phyloP scores from a whole-genome alignment of 108 stramenopile genomes.

The Fistulifera solaris region DNA sequence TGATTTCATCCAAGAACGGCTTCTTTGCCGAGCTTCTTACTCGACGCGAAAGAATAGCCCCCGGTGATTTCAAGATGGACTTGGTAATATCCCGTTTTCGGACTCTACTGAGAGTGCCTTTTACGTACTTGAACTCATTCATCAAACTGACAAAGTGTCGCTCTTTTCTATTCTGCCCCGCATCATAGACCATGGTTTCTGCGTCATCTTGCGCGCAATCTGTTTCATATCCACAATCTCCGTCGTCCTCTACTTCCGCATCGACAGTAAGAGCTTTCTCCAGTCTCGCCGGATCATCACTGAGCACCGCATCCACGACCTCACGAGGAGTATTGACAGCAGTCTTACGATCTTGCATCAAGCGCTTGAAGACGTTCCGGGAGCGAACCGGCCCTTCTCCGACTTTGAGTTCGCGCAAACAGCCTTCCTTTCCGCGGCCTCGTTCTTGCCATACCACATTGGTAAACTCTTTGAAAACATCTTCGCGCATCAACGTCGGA shows the following conservation, averaged over 20 bases:
- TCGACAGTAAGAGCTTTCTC: conserved; percentile 6
- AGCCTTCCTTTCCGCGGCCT: conserved; percentile 45
- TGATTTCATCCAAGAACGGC: conserved; percentile 82
- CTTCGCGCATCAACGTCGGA: conserved; percentile 47
- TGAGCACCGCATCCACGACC: not conserved
- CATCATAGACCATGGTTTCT: conserved; percentile 3
- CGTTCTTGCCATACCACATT: conserved; percentile 62
- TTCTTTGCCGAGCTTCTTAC: conserved; percentile 71
- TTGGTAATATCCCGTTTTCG: conserved; percentile 75
- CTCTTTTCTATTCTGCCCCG: conserved; percentile 54
- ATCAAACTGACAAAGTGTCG: conserved; percentile 87
- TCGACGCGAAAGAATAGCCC: conserved; percentile 56
- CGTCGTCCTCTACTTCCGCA: conserved; percentile 23
- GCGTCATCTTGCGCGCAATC: conserved; percentile 42
- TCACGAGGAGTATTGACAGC: not conserved
- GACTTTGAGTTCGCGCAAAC: conserved; percentile 36
- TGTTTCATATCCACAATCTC: conserved; percentile 34
- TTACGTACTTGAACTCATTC: conserved; percentile 88
- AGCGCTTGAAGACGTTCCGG: conserved; percentile 20
- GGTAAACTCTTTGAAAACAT: conserved; percentile 64
- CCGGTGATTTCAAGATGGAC: conserved; percentile 56
- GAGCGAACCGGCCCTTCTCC: conserved; percentile 37
- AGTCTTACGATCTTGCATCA: conserved; percentile 13
- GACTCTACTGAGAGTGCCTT: conserved; percentile 69
- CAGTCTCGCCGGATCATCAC: not conserved